Evolutionary conservation across 176 grass and related monocot genomes (phyloP), one percentile per base, ranked within the genome.

Genomic region (Luzula sylvatica): DNA sequence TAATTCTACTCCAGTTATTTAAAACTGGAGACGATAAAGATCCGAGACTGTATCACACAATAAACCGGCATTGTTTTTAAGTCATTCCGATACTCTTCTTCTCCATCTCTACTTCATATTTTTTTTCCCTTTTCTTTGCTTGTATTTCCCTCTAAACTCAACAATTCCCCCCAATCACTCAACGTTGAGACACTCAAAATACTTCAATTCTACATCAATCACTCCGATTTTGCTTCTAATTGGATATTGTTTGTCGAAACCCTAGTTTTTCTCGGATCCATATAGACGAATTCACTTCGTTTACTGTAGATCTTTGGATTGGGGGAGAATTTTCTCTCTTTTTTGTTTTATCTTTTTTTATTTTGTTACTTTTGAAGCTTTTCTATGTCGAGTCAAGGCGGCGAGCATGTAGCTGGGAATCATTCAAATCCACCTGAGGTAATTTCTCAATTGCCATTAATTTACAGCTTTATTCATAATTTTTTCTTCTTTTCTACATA

Each of bases 311-410:
- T 1, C 30, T 35, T 35, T 35, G 30, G 9, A 7, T 35, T 9
- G 30, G 30, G 9, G 13, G 30, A 35, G 13, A 4, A 38, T 41
- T 57, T 38, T 3, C 11, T 58, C 39, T 20, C 18, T 58, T 32
- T 32, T 27, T 35, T 23, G 18, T 5, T 58, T 6, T 58, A 15
- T 40, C 9, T 58, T 21, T 58, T 30, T 58, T 21, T 30, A 8
- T 40, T 42, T 58, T 42, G 20, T 41, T 11, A 35, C 14, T 46
- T 5, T 46, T 38, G 40, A 26, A 61, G 57, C 41, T 61, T 11
- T 61, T 27, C 12, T 46, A 87, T 94, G 82, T 55, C 64, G 68
- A 87, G 57, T 67, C 68, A 87, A 56, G 78, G 68, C 13, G 72
- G 54, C 42, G 77, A 70, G 57, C 43, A 51, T 57, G 39, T 48